Evolutionary conservation across 2,329 filamentous ascomycete genomes (phyloP), one percentile per base, ranked within the genome.

Genomic region (Tympanopsis confertula): DNA sequence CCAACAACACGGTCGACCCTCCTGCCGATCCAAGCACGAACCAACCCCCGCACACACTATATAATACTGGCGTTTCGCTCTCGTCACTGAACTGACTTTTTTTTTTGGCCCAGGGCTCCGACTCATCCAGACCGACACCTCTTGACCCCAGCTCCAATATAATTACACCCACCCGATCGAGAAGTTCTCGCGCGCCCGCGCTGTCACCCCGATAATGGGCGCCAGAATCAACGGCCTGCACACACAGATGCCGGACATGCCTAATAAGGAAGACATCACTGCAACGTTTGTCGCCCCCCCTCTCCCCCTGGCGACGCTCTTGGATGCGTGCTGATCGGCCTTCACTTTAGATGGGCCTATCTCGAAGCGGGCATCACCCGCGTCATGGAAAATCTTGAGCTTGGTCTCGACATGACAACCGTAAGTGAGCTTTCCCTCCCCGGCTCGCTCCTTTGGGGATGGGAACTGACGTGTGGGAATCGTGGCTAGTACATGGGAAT

Each of bases 381-480:
- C 56, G 93, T 98, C 54, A 96, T 98, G 89, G 76, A 78, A 49
- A 83, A 93, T 53, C 71, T 96, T 19, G 84, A 89, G 52, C 82
- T 86, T 47, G 91, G 91, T 43, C 84, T 98, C 62, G 88, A 95
- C 53, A 87, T 96, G 79, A 77, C 82, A 50, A 89, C 86, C 49
- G 79, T 84, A 66, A 53, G 74, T 55, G n/a, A n/a, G n/a, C n/a
- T n/a, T n/a, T n/a, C n/a, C 36, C 3, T 26, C 35, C 13, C 22
- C 30, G 19, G 43, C 18, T 17, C 35, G 35, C 13, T 17, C 20
- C 13, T 24, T 14, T 14, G n/a, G 5, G 19, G n/a, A 36, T 7
- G 26, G 18, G 41, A n/a, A 26, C 22, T 26, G 22, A 26, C 22
- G 7, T 7, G 22, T n/a, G 7, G 22, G 22, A 7, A 10, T 35